Evolutionary conservation across 768 basidiomycete species (phyloP), one percentile per base, ranked within the genome.

Genomic region (Amyloporia xantha): DNA sequence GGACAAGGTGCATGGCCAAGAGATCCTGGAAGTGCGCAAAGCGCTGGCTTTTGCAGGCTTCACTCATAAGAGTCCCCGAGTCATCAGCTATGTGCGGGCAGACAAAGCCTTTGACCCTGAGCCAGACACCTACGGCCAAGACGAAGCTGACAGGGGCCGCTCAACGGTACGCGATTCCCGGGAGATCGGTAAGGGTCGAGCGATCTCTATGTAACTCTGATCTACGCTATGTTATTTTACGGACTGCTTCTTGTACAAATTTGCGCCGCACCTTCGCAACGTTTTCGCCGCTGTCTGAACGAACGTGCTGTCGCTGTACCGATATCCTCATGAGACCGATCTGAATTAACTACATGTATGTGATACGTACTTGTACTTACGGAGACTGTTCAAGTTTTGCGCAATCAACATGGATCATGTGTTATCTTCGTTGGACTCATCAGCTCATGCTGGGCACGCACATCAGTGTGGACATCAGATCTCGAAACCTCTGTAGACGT

Each of bases 11-110:
- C 84, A 96, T 62, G 94, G 95, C 39, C 78, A 81, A 53, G 79
- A 89, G 62, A 84, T 96, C 54, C 75, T 98, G 63, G 82, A 90
- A 59, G 82, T 94, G 54, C 84, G 94, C 59, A 97, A 98, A 70
- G 83, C 85, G 39, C 73, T 91, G 40, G 91, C 92, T 19, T 95
- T 93, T 67, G 88, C 86, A 50, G 90, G 89, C 44, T 91, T 91
- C 69, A 91, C 90, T 26, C 89, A 92, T 71, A 91, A 86, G 75
- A 88, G 84, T 59, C 89, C 89, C 53, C 83, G 88, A 53, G 75
- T 75, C 49, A 79, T 91, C 66, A 84, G 71, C 64, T 91, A 90
- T 66, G 72, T 80, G 57, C 76, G 82, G 60, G 85, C 79, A 50
- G 86, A 89, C 68, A 81, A 73, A 61, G 82, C 81, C 42, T 85